Conservation (phyloP, 2,329 filamentous ascomycete genomes). For the Cladosporium sp. region DNA sequence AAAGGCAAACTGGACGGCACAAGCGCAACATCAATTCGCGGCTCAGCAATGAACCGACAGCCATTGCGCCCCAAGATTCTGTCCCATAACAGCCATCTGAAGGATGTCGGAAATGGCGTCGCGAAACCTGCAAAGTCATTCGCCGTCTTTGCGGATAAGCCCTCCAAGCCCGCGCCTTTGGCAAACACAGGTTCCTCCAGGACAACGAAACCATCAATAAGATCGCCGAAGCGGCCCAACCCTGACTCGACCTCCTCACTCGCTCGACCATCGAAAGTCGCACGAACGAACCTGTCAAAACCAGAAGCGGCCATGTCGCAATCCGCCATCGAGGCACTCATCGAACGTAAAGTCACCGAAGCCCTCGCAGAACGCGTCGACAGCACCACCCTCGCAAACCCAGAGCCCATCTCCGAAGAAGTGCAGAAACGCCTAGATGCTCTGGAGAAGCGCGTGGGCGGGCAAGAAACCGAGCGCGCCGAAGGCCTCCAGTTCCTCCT, state of each 20-base stretch:
- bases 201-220: constrained; percentile 22
- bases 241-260: constrained; percentile 40
- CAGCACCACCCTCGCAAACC: constrained; percentile 26
- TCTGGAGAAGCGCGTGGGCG: constrained; percentile 81
- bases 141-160: constrained; percentile 78
- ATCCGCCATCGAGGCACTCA: constrained; percentile 83
- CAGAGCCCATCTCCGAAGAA: constrained; percentile 63
- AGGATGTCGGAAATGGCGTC: constrained; percentile 52
- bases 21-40: constrained; percentile 31
- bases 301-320: constrained; percentile 44
- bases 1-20: constrained; percentile 42
- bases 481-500: constrained; percentile 83
- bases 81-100: constrained; percentile 65
- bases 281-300: constrained; percentile 31
- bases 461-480: constrained; percentile 69
- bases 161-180: constrained; percentile 44
- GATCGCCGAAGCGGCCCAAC: constrained; percentile 40
- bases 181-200: constrained; percentile 31
- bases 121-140: constrained; percentile 81
- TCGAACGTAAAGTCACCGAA: constrained; percentile 88
- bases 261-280: constrained; percentile 43
- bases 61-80: constrained; percentile 76
- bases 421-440: constrained; percentile 79
- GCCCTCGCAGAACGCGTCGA: constrained; percentile 74
- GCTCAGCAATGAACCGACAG: constrained; percentile 57